Evolutionary conservation across 139 green algal species (phyloP).

Genomic region (Marvania coccoides): DNA sequence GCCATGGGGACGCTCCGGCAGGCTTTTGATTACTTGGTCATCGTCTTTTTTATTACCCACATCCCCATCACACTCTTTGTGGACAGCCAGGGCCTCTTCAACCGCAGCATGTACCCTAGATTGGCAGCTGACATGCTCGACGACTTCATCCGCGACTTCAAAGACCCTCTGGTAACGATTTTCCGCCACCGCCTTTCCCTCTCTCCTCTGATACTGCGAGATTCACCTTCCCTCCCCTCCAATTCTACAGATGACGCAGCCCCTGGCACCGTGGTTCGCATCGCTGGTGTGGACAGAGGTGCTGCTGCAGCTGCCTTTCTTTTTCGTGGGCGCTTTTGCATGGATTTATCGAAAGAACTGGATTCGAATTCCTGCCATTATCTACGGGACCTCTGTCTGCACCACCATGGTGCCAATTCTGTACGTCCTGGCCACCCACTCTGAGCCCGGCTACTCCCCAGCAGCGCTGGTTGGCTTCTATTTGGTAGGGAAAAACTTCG

Average conservation of each 20-base stretch:
- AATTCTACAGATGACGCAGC: slow-evolving; percentile 35
- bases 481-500: no score
- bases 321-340: slow-evolving; percentile 58
- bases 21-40: slow-evolving; percentile 20
- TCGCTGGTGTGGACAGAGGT: slow-evolving; percentile 54
- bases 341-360: slow-evolving; percentile 44
- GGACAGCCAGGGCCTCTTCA: slow-evolving; percentile 39
- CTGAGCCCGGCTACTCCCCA: not conserved
- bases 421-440: slow-evolving; percentile 27
- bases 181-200: not conserved
- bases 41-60: slow-evolving; percentile 56
- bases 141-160: slow-evolving; percentile 17
- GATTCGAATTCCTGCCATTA: slow-evolving; percentile 61
- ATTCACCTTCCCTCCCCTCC: not conserved
- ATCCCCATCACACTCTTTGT: slow-evolving; percentile 73
- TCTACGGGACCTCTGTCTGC: slow-evolving; percentile 54
- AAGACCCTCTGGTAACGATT: slow-evolving; percentile 50
- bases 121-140: slow-evolving; percentile 20
- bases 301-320: slow-evolving; percentile 67
- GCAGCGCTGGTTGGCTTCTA: slow-evolving; percentile 2
- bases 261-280: slow-evolving; percentile 55
- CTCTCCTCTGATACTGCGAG: not conserved
- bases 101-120: not conserved
- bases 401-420: slow-evolving; percentile 70
- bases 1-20: slow-evolving; percentile 1